Evolutionary conservation across 306 rosid species (phyloP).

Genomic region (Psophocarpus tetragonolobus): DNA sequence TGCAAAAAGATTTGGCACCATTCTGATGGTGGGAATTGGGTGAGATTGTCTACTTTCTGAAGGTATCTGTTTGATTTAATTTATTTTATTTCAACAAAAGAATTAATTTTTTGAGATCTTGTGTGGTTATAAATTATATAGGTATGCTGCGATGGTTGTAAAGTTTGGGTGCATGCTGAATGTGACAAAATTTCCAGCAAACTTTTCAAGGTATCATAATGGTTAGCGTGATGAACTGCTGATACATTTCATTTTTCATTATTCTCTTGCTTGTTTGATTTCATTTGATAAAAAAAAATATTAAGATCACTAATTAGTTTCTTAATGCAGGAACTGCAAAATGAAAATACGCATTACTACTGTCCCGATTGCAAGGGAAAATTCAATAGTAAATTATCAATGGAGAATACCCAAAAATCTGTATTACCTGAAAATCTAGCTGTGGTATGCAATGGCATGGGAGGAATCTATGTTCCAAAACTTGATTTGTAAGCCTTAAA

Average conservation of each 20-base stretch:
- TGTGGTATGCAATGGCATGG: conserved; percentile 92
- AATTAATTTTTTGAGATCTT: conserved; percentile 35
- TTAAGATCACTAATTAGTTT: conserved; percentile 24
- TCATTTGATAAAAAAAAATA: conserved; percentile 24
- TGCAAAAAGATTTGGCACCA: conserved; percentile 95
- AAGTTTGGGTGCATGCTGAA: conserved; percentile 97
- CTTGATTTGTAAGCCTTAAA: conserved; percentile 72
- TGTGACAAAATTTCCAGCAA: conserved; percentile 74
- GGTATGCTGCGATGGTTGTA: conserved; percentile 96
- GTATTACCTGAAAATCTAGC: conserved; percentile 55
- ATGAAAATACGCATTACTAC: conserved; percentile 63
- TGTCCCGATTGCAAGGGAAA: conserved; percentile 88
- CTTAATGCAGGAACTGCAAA: conserved; percentile 65
- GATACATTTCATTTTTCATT: conserved; percentile 12
- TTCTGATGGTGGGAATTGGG: conserved; percentile 93
- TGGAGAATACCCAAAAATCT: conserved; percentile 33
- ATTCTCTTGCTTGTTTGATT: conserved; percentile 24
- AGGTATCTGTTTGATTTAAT: conserved; percentile 6
- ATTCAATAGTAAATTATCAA: conserved; percentile 39
- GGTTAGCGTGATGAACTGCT: background rate
- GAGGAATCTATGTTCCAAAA: conserved; percentile 69
- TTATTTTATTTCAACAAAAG: conserved; percentile 6
- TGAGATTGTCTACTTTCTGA: conserved; percentile 50
- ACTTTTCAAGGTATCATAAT: conserved; percentile 60
- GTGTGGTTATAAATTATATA: conserved; percentile 39